Percentiles rank a stretch among this genome's conserved stretches.
Conservation (phyloP, 805 yeast genomes). For the Blastobotrys parvus region DNA sequence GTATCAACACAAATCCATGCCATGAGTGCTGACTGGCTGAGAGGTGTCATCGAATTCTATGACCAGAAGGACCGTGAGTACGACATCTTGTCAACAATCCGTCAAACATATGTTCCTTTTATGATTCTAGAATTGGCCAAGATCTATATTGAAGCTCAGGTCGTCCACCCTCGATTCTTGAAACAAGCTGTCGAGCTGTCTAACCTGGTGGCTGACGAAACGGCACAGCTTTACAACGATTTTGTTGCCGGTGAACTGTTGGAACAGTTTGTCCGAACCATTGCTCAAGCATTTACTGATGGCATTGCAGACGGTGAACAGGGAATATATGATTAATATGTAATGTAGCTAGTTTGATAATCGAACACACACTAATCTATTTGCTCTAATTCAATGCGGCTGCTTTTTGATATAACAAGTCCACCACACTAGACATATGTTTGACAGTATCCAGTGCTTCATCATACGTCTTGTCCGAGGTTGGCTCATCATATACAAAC, state of each 20-base stretch:
- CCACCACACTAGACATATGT: conserved; percentile 82
- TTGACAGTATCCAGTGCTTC: conserved; percentile 80
- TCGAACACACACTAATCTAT: neutral
- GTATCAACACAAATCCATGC: conserved; percentile 4
- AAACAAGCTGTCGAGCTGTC: conserved; percentile 53
- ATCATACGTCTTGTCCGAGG: conserved; percentile 79
- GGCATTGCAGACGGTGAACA: conserved; percentile 35
- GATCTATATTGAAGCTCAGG: conserved; percentile 39
- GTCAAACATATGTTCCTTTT: conserved; percentile 66
- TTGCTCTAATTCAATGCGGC: conserved; percentile 54
- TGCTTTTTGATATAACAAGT: conserved; percentile 88
- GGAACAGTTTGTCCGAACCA: conserved; percentile 42
- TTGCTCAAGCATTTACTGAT: conserved; percentile 51
- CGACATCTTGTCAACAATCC: conserved; percentile 28
- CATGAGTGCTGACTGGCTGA: conserved; percentile 12
- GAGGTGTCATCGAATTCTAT: conserved; percentile 3
- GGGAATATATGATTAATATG: conserved; percentile 37
- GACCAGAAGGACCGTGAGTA: neutral
- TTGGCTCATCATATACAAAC: conserved; percentile 81
- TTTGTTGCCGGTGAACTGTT: conserved; percentile 51
- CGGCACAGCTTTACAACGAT: conserved; percentile 49
- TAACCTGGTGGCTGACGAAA: conserved; percentile 59
- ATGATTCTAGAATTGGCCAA: conserved; percentile 59
- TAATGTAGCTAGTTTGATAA: conserved; percentile 57
- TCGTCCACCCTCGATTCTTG: conserved; percentile 37